Evolutionary conservation across 2,329 filamentous ascomycete species (phyloP).

Genomic region (Fusarium sp.): DNA sequence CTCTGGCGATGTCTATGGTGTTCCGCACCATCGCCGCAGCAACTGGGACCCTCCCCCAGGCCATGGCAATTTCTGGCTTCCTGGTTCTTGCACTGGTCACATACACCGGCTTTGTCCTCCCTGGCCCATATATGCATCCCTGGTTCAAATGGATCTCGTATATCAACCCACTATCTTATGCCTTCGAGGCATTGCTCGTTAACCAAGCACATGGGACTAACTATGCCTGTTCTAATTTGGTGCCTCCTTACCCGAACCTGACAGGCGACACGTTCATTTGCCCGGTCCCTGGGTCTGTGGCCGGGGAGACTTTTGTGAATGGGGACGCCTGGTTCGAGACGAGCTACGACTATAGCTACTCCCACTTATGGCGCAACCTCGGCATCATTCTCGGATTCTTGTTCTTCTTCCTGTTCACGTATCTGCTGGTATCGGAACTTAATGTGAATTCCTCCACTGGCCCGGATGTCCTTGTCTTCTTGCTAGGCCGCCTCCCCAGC

Average conservation of each 20-base stretch:
- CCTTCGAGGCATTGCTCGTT: background rate
- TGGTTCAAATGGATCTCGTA: conserved; percentile 8
- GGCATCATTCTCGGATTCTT: conserved; percentile 76
- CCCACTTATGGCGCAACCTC: conserved; percentile 74
- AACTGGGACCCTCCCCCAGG: background rate
- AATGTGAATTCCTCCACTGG: conserved; percentile 57
- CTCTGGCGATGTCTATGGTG: conserved; percentile 1
- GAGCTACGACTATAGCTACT: conserved; percentile 67
- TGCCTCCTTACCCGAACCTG: background rate
- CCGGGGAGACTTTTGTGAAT: conserved; percentile 61
- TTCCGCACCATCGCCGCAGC: conserved; percentile 78
- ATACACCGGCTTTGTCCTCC: background rate
- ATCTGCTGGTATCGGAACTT: conserved; percentile 72
- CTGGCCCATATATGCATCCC: background rate
- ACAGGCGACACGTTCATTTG: conserved; percentile 52
- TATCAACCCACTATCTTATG: conserved; percentile 1
- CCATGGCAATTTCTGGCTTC: background rate
- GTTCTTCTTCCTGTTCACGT: conserved; percentile 71
- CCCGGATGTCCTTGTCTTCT: conserved; percentile 77
- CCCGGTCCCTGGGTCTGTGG: conserved; percentile 65
- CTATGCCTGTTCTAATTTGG: background rate
- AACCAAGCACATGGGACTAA: background rate
- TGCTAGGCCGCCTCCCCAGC: conserved; percentile 61
- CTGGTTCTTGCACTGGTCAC: background rate
- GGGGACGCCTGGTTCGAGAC: conserved; percentile 70